phyloP scores from a whole-genome alignment of 148 eudicot genomes.

The Camellia lanceoleosa region DNA sequence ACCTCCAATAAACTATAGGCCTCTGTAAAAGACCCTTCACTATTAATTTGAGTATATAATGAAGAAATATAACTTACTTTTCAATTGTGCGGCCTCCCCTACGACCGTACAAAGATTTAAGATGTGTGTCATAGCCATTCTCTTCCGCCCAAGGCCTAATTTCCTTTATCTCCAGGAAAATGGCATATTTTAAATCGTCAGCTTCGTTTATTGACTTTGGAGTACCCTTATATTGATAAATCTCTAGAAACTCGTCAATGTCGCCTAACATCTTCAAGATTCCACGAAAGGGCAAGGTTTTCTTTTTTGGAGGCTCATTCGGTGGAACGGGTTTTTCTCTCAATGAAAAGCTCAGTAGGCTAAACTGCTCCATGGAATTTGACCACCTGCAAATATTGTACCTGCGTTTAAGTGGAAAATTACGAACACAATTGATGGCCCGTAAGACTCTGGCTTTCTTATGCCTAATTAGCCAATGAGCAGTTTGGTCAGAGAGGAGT shows the following conservation, averaged over 20 bases:
- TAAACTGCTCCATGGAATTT: not conserved
- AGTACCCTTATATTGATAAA: not conserved
- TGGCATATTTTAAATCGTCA: not conserved
- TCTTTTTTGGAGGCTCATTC: not conserved
- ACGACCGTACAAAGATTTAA: not conserved
- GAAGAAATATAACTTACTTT: too few species aligned
- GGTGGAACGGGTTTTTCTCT: too few species aligned
- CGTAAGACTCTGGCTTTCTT: not conserved
- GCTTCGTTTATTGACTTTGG: not conserved
- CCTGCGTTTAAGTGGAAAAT: not conserved
- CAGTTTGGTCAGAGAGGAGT: not conserved
- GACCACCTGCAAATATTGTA: conserved; percentile 4
- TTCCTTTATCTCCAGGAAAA: not conserved
- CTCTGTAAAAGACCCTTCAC: too few species aligned
- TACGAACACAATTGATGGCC: not conserved
- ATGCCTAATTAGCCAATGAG: not conserved
- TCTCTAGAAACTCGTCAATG: not conserved
- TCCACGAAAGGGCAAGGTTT: not conserved
- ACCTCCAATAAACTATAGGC: too few species aligned
- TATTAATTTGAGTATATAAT: too few species aligned
- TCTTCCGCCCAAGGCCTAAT: not conserved
- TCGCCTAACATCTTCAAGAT: not conserved
- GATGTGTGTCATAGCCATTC: not conserved
- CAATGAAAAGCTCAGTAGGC: not conserved
- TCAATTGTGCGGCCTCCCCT: not conserved